Conservation (phyloP, 371 early-diverging fungal genomes). For the Aphelidium insulamus region DNA sequence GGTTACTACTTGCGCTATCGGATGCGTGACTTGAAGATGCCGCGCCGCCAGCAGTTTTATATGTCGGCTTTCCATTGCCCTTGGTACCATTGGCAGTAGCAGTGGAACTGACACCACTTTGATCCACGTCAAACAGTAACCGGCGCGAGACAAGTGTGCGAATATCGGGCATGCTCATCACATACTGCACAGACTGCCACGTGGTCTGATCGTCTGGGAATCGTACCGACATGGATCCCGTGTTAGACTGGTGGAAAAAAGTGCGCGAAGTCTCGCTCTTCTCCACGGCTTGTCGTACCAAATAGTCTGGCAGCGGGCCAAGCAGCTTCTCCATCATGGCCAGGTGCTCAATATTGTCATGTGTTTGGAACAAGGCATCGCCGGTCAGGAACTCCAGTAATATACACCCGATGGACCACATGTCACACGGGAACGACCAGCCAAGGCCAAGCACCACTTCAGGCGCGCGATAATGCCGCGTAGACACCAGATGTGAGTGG, state of each 20-base stretch:
- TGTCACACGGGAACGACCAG: constrained; percentile 90
- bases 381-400: constrained; percentile 82
- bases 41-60: too few species aligned
- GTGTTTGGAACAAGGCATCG: constrained; percentile 82
- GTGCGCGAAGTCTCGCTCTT: neutral
- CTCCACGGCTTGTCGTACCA: constrained; percentile 10
- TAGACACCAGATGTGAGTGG: constrained; percentile 68
- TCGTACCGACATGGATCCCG: too few species aligned
- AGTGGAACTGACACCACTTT: too few species aligned
- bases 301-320: constrained; percentile 19
- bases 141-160: too few species aligned
- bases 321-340: constrained; percentile 48
- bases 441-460: constrained; percentile 82
- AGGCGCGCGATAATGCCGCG: constrained; percentile 90
- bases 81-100: too few species aligned
- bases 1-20: too few species aligned
- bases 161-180: too few species aligned
- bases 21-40: too few species aligned
- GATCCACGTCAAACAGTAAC: too few species aligned
- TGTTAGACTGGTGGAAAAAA: neutral
- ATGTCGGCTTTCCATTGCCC: too few species aligned
- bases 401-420: constrained; percentile 94
- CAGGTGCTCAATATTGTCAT: constrained; percentile 54
- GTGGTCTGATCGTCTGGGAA: too few species aligned
- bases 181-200: too few species aligned